These are phyloP conservation scores for Zygotorulaspora mrakii DNA, from an alignment of 1,139 yeast genomes.

Conservation along the genomic window DNA sequence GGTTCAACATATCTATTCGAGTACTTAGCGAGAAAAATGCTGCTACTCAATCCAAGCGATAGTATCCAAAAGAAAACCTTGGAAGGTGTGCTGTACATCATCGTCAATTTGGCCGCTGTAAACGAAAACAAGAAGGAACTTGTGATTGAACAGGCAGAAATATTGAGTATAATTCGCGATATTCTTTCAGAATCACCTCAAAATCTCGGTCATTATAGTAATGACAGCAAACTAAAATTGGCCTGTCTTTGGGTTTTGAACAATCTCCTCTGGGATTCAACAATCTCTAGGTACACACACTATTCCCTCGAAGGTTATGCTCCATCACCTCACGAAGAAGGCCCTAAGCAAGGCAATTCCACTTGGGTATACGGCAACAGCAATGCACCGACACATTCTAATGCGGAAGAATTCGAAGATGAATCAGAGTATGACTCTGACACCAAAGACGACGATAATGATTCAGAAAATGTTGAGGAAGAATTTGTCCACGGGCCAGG, in stretches of 20 bases:
- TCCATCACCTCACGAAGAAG: constrained; percentile 10
- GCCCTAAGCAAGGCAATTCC: constrained; percentile 5
- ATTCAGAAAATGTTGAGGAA: constrained; percentile 23
- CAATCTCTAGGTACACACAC: constrained; percentile 23
- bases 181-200: constrained; percentile 29
- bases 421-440: constrained; percentile 15
- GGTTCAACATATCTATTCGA: constrained; percentile 38
- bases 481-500: constrained; percentile 21
- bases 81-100: constrained; percentile 48
- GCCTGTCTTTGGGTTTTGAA: constrained; percentile 59
- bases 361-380: constrained; percentile 3
- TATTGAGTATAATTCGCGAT: constrained; percentile 41
- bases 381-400: not conserved
- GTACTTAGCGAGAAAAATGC: constrained; percentile 39
- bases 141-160: constrained; percentile 42
- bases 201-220: constrained; percentile 34
- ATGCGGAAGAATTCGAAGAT: constrained; percentile 11
- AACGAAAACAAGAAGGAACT: constrained; percentile 46
- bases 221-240: constrained; percentile 43
- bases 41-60: constrained; percentile 27
- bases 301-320: constrained; percentile 21
- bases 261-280: constrained; percentile 51
- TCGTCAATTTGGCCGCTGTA: constrained; percentile 58
- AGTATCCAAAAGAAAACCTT: constrained; percentile 39
- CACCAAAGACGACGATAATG: constrained; percentile 24